These are phyloP conservation scores for Pisolithus albus DNA, from an alignment of 768 basidiomycete genomes.

Conservation along the genomic window DNA sequence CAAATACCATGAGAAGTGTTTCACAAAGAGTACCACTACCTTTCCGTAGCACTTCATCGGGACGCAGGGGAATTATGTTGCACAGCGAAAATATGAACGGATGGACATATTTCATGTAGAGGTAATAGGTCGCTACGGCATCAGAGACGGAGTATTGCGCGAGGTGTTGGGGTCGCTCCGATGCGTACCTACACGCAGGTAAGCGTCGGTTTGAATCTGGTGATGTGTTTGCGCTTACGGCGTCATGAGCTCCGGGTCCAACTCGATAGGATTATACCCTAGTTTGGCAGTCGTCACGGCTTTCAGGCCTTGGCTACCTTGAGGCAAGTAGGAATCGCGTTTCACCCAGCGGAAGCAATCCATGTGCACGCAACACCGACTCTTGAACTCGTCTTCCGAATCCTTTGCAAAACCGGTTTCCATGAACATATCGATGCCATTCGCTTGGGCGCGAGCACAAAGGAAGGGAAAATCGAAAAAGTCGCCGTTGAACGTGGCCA, in stretches of 20 bases:
- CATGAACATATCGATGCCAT: constrained; percentile 94
- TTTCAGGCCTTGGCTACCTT: constrained; percentile 97
- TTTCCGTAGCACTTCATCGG: constrained; percentile 94
- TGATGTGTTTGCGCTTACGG: constrained; percentile 54
- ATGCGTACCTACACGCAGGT: constrained; percentile 63
- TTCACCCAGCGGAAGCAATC: constrained; percentile 99
- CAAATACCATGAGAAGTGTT: constrained; percentile 85
- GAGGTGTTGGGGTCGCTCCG: constrained; percentile 89
- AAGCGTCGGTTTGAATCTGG: not conserved
- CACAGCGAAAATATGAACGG: constrained; percentile 99
- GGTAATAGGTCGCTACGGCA: constrained; percentile 98
- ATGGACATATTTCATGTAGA: constrained; percentile 99
- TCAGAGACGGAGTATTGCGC: constrained; percentile 99
- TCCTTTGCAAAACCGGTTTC: constrained; percentile 93
- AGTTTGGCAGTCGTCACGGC: constrained; percentile 95
- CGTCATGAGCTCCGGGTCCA: constrained; percentile 99
- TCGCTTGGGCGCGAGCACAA: constrained; percentile 71
- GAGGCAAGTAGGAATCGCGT: constrained; percentile 95
- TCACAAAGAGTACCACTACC: constrained; percentile 97
- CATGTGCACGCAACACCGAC: constrained; percentile 91
- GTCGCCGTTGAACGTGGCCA: constrained; percentile 98
- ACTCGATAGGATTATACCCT: constrained; percentile 93
- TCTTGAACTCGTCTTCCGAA: constrained; percentile 92
- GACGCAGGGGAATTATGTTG: constrained; percentile 95
- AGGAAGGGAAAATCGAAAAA: constrained; percentile 99